Percentiles rank a stretch among this genome's conserved stretches.
phyloP scores from a whole-genome alignment of 2,329 filamentous ascomycete species.

The Fusarium irregulare region DNA sequence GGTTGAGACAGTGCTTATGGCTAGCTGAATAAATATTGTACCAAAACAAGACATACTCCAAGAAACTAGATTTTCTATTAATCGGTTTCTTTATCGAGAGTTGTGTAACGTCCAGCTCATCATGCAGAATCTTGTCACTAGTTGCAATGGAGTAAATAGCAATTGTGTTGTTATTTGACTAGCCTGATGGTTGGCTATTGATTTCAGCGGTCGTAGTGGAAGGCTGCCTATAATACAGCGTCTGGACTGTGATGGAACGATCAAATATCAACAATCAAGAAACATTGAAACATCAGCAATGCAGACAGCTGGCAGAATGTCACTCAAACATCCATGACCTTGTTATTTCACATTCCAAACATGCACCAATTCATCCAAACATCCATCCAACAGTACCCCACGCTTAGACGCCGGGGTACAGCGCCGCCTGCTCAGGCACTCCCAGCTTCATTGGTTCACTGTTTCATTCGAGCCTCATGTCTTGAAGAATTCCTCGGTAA shows the following conservation, averaged over 20 bases:
- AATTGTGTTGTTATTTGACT: constrained; percentile 32
- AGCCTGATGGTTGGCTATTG: background rate
- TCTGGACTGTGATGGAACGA: background rate
- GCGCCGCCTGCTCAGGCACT: background rate
- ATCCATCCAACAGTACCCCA: constrained; percentile 8
- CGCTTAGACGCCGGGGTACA: background rate
- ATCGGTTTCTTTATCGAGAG: background rate
- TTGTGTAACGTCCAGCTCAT: constrained; percentile 26
- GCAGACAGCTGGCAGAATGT: constrained; percentile 22
- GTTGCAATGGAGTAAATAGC: constrained; percentile 35
- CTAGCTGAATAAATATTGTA: constrained; percentile 24
- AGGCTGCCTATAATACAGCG: background rate
- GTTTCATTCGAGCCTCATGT: constrained; percentile 13
- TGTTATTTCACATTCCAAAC: constrained; percentile 7
- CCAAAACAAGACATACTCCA: background rate
- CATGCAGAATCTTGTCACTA: constrained; percentile 26
- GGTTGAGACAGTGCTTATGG: constrained; percentile 16
- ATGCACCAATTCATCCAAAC: background rate
- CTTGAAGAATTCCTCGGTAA: background rate
- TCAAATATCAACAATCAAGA: background rate
- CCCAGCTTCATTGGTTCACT: constrained; percentile 17
- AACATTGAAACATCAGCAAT: background rate
- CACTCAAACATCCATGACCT: background rate
- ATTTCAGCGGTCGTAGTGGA: too few relatives aligned
- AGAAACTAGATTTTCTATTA: background rate